Percentiles rank a stretch among this genome's conserved stretches.
These are phyloP conservation scores for Penicillium griseofulvum DNA, from an alignment of 2,329 filamentous ascomycete genomes.

Conservation along the genomic window DNA sequence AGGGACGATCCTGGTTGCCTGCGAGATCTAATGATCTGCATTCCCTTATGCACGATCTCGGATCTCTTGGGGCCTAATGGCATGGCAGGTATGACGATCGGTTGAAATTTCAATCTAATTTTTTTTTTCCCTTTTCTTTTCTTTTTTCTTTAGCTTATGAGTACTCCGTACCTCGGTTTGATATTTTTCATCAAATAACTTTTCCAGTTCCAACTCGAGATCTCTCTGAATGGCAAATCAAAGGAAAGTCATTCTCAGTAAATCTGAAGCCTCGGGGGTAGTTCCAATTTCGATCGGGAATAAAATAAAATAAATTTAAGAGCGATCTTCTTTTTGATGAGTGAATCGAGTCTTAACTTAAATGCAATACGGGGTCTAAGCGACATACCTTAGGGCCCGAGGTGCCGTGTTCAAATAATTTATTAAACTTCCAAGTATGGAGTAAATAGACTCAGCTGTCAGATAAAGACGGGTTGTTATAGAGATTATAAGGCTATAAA, in stretches of 20 bases:
- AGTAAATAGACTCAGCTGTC: conserved; percentile 4
- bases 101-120: background rate
- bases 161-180: background rate
- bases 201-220: background rate
- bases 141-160: background rate
- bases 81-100: conserved; percentile 14
- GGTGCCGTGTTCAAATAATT: background rate
- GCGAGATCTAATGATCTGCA: conserved; percentile 26
- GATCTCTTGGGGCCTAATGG: conserved; percentile 7
- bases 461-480: background rate
- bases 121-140: background rate
- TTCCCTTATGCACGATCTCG: conserved; percentile 25
- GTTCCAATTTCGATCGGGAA: background rate
- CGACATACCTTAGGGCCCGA: conserved; percentile 7
- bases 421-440: conserved; percentile 1
- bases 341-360: conserved; percentile 2
- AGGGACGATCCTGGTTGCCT: conserved; percentile 9
- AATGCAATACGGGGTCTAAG: conserved; percentile 1
- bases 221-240: background rate
- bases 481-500: background rate
- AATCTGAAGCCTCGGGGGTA: background rate
- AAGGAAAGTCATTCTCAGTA: background rate
- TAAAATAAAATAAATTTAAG: background rate
- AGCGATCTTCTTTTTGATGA: background rate
- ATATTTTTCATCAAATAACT: background rate